These are phyloP conservation scores for Mycena epipterygia DNA, from an alignment of 768 basidiomycete species.

Conservation along the genomic window DNA sequence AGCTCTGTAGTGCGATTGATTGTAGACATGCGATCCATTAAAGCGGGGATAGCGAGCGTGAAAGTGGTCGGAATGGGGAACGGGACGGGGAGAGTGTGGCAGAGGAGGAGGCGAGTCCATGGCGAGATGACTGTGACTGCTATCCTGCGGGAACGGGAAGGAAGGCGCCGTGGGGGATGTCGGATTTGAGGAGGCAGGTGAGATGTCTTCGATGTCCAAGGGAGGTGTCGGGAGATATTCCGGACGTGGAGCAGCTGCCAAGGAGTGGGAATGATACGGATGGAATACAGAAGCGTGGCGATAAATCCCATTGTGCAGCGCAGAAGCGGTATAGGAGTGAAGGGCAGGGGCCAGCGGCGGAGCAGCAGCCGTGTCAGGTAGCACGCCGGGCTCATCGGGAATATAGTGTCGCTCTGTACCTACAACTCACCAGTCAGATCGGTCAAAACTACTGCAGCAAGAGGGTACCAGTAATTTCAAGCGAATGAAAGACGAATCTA, in stretches of 20 bases:
- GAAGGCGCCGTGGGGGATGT: slow-evolving; percentile 42
- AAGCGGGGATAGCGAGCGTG: slow-evolving; percentile 38
- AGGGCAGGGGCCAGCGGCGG: slow-evolving; percentile 14
- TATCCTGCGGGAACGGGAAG: slow-evolving; percentile 41
- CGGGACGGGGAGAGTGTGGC: slow-evolving; percentile 23
- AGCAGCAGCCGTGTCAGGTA: slow-evolving; percentile 50
- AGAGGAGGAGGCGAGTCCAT: slow-evolving; percentile 27
- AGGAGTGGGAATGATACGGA: slow-evolving; percentile 41
- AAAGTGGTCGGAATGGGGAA: slow-evolving; percentile 41
- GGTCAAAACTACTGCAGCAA: too few relatives aligned
- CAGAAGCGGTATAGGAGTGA: slow-evolving; percentile 37
- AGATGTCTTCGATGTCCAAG: slow-evolving; percentile 52
- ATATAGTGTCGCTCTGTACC: slow-evolving; percentile 76
- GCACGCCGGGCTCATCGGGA: slow-evolving; percentile 72
- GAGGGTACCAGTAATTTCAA: slow-evolving; percentile 72
- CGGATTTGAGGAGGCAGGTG: slow-evolving; percentile 42
- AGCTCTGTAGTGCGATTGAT: slow-evolving; percentile 32
- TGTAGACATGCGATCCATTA: slow-evolving; percentile 30
- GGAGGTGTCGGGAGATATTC: slow-evolving; percentile 56
- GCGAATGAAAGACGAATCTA: slow-evolving; percentile 89
- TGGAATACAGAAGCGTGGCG: slow-evolving; percentile 24
- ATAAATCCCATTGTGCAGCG: slow-evolving; percentile 26
- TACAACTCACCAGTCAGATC: too few relatives aligned
- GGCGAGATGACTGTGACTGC: slow-evolving; percentile 30
- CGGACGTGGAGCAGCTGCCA: slow-evolving; percentile 44